Evolutionary conservation across 176 grass and related monocot genomes (phyloP), one percentile per base, ranked within the genome.

Genomic region (Phoenix dactylifera): DNA sequence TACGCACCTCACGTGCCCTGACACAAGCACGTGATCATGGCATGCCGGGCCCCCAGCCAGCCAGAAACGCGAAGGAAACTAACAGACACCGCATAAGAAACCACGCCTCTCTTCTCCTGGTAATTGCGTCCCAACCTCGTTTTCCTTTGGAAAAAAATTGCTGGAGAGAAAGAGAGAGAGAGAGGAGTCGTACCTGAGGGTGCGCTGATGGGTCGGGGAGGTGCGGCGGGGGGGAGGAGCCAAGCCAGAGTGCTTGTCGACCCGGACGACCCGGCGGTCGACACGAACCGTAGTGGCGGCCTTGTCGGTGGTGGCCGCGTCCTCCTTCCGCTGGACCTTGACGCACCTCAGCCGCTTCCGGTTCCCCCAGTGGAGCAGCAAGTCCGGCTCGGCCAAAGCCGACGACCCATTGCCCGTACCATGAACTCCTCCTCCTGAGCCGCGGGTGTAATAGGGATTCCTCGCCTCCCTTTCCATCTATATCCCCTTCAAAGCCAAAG

Each of bases 341-440:
- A 83, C 82, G 74, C 89, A 94, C 63, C 84, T 79, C 28, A 94
- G 71, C 52, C 89, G 69, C 74, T 94, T 94, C 67, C 89, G 67
- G 64, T 88, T 94, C 22, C 89, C 89, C 89, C 89, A 94, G 57
- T 94, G 89, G 68, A 94, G 81, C 15, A 85, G 80, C 71, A 85
- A 58, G 26, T 94, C 89, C 54, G 82, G 80, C 54, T 94, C 89
- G 0, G 77, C 29, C 4, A 75, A 48, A 25, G 83, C 10, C 24
- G 23, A 77, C 44, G 52, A 44, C 18, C 51, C 60, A 52, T 59
- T 76, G 54, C 65, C 74, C 1, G 24, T 26, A 49, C 80, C 76
- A 15, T 75, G 59, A 23, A 68, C 53, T 28, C 78, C 70, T 54
- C 89, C 66, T 16, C 77, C 69, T 6, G 84, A 94, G 14, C 84